Evolutionary conservation across 2,329 filamentous ascomycete genomes (phyloP).

Genomic region (Penicillium sp.): DNA sequence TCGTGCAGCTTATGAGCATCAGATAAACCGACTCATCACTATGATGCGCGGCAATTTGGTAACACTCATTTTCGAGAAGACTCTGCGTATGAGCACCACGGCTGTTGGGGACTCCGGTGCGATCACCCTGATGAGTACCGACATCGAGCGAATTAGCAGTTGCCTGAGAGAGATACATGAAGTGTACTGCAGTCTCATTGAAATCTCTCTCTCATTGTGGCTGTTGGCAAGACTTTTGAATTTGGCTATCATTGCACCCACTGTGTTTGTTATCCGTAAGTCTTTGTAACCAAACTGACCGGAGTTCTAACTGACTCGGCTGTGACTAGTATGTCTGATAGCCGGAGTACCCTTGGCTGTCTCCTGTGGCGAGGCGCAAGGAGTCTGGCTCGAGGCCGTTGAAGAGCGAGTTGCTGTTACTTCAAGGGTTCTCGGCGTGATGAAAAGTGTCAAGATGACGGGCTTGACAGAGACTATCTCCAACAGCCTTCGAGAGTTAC

Average conservation of each 20-base stretch:
- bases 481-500: conserved; percentile 13
- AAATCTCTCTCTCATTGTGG: conserved; percentile 17
- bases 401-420: conserved; percentile 22
- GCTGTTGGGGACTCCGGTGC: conserved; percentile 41
- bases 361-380: conserved; percentile 18
- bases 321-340: conserved; percentile 14
- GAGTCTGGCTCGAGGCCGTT: conserved; percentile 18
- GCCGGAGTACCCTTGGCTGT: conserved; percentile 16
- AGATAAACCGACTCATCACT: conserved; percentile 37
- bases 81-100: conserved; percentile 34
- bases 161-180: conserved; percentile 22
- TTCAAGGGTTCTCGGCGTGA: conserved; percentile 22
- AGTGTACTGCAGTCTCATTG: conserved; percentile 10
- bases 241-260: conserved; percentile 18
- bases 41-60: conserved; percentile 44
- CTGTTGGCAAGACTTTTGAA: conserved; percentile 15
- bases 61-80: conserved; percentile 52
- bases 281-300: not conserved
- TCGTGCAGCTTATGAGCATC: conserved; percentile 35
- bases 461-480: conserved; percentile 17
- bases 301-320: not conserved
- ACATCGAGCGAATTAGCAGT: conserved; percentile 39
- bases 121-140: conserved; percentile 51
- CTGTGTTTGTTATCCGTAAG: conserved; percentile 10
- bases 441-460: conserved; percentile 25